phyloP scores from a whole-genome alignment of 1,284 basidiomycete genomes.

The Malassezia furfur region DNA sequence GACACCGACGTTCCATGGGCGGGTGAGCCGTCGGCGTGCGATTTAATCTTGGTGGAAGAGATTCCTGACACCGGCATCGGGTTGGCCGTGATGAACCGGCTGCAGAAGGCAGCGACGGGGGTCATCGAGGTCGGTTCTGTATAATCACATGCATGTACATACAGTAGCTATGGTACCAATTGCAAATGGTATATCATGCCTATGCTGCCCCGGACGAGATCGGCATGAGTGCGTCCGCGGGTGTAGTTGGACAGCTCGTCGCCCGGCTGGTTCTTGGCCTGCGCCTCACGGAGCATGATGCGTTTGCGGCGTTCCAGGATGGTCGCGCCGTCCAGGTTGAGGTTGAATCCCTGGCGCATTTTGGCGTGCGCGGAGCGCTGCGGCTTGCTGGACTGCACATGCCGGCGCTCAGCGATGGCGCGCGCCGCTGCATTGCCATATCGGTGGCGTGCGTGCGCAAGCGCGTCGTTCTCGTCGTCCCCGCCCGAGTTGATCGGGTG shows the following conservation, averaged over 20 bases:
- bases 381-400: constrained; percentile 26
- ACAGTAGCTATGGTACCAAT: neutral
- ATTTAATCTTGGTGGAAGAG: constrained; percentile 79
- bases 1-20: constrained; percentile 52
- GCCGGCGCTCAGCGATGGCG: constrained; percentile 34
- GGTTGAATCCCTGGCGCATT: constrained; percentile 22
- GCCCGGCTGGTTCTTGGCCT: too few species aligned
- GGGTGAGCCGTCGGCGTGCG: constrained; percentile 54
- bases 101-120: constrained; percentile 70
- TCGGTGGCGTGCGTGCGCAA: constrained; percentile 33
- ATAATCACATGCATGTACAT: neutral
- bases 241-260: neutral
- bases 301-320: constrained; percentile 35
- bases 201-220: neutral
- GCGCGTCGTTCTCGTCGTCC: constrained; percentile 22
- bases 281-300: neutral
- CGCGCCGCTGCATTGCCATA: constrained; percentile 47
- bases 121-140: neutral
- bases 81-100: constrained; percentile 91
- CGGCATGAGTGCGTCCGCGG: neutral
- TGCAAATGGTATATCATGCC: neutral
- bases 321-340: constrained; percentile 43
- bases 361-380: constrained; percentile 47
- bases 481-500: constrained; percentile 72
- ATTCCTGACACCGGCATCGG: constrained; percentile 73